phyloP scores from a whole-genome alignment of 2,329 filamentous ascomycete species.

The Cercospora brassicicola region DNA sequence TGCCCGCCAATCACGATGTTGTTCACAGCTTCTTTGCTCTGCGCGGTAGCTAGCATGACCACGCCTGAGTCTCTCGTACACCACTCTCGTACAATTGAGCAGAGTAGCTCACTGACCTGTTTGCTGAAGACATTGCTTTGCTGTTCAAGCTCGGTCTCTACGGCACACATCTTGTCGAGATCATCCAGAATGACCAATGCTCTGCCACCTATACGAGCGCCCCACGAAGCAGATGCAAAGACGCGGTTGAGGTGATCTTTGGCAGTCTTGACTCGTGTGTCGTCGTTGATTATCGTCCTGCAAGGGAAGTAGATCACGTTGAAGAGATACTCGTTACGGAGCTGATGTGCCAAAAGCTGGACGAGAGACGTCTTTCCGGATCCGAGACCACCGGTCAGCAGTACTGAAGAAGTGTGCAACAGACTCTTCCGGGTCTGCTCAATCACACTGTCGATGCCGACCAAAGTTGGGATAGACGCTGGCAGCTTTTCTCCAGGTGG shows the following conservation, averaged over 20 bases:
- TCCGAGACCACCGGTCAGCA: constrained; percentile 84
- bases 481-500: constrained; percentile 60
- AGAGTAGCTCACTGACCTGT: constrained; percentile 86
- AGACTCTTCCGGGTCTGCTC: constrained; percentile 72
- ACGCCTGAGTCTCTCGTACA: constrained; percentile 78
- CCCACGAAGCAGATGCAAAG: constrained; percentile 90
- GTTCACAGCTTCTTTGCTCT: constrained; percentile 89
- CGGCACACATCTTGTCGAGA: constrained; percentile 86
- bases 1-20: constrained; percentile 88
- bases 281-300: constrained; percentile 82
- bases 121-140: constrained; percentile 91
- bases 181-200: constrained; percentile 88
- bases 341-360: constrained; percentile 69
- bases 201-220: constrained; percentile 78
- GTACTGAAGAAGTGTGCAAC: constrained; percentile 80
- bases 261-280: constrained; percentile 83
- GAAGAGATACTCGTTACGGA: constrained; percentile 73
- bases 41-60: constrained; percentile 84
- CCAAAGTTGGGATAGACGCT: constrained; percentile 58
- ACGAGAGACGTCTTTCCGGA: constrained; percentile 85
- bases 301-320: constrained; percentile 85
- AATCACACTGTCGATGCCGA: constrained; percentile 80
- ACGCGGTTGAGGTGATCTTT: constrained; percentile 82
- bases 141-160: constrained; percentile 90
- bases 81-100: constrained; percentile 78